A percentile compares a stretch with the other conserved stretches of the same genome.
phyloP scores from a whole-genome alignment of 345 rosid genomes.

The Arabis hirsuta region DNA sequence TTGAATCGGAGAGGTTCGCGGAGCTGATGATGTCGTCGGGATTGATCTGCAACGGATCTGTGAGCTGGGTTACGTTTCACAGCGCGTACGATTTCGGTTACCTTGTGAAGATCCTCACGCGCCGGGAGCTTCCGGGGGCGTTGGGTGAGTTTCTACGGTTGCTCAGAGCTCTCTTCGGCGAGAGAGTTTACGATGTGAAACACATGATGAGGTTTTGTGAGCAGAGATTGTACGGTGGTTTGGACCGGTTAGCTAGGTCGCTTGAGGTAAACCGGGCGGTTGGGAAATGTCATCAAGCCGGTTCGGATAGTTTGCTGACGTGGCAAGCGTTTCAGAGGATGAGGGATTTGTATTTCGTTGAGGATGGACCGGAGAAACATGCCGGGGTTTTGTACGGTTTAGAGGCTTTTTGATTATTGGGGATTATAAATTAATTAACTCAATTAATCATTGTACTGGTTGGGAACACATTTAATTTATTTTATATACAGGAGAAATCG shows the following conservation, averaged over 20 bases:
- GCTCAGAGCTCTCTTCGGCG: slow-evolving; percentile 65
- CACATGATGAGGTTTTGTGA: slow-evolving; percentile 81
- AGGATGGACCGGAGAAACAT: slow-evolving; percentile 67
- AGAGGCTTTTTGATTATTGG: slow-evolving; percentile 52
- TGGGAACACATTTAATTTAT: not conserved
- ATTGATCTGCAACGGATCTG: slow-evolving; percentile 69
- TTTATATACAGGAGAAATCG: not conserved
- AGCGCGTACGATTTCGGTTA: slow-evolving; percentile 96
- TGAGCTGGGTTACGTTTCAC: slow-evolving; percentile 96
- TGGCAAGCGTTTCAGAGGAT: slow-evolving; percentile 86
- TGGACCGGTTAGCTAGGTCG: slow-evolving; percentile 72
- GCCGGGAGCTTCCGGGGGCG: slow-evolving; percentile 55
- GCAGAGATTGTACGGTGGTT: slow-evolving; percentile 67
- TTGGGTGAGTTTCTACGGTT: slow-evolving; percentile 57
- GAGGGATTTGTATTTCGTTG: slow-evolving; percentile 65
- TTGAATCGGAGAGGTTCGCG: slow-evolving; percentile 72
- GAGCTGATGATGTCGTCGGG: slow-evolving; percentile 94
- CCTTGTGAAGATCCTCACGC: slow-evolving; percentile 78
- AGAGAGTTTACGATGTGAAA: slow-evolving; percentile 75
- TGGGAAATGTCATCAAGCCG: slow-evolving; percentile 95
- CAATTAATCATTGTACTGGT: slow-evolving; percentile 20
- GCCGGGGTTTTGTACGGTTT: slow-evolving; percentile 89
- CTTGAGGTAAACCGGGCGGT: slow-evolving; percentile 70
- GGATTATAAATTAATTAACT: slow-evolving; percentile 26
- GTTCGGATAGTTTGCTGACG: slow-evolving; percentile 92